Conservation (phyloP, 768 basidiomycete species). For the Symmetrospora coprosmae region DNA sequence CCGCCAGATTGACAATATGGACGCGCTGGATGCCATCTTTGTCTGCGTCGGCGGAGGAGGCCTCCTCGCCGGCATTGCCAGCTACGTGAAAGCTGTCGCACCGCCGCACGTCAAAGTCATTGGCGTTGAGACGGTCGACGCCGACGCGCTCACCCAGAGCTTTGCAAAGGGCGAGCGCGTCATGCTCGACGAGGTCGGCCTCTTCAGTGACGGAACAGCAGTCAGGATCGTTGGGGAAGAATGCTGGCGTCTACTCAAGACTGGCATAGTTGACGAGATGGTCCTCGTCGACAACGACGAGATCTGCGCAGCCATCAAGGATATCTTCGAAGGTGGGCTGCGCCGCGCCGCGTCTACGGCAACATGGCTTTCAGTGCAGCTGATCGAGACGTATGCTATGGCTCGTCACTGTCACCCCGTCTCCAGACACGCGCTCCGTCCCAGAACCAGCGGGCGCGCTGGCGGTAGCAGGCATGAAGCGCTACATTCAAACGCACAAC, state of each 20-base stretch:
- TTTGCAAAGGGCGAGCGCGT: conserved; percentile 67
- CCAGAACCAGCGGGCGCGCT: conserved; percentile 94
- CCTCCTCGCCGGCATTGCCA: conserved; percentile 70
- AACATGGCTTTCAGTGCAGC: no score
- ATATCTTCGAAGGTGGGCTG: conserved; percentile 78
- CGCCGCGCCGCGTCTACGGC: no score
- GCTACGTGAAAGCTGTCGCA: conserved; percentile 86
- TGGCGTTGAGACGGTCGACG: conserved; percentile 90
- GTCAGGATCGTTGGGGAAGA: conserved; percentile 91
- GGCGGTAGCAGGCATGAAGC: conserved; percentile 79
- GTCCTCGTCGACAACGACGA: conserved; percentile 85
- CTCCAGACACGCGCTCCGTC: conserved; percentile 76
- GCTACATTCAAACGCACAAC: conserved; percentile 63
- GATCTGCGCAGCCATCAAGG: conserved; percentile 96
- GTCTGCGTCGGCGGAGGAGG: conserved; percentile 90
- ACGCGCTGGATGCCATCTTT: conserved; percentile 65
- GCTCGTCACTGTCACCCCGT: no score
- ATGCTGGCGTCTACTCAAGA: conserved; percentile 51
- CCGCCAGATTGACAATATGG: conserved; percentile 61
- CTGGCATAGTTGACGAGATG: conserved; percentile 51
- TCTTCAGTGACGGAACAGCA: conserved; percentile 94
- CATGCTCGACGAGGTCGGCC: conserved; percentile 73
- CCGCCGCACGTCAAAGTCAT: conserved; percentile 63
- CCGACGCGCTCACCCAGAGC: conserved; percentile 80
- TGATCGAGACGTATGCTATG: not conserved